phyloP scores from a whole-genome alignment of 83 land plant species.

The Thuja plicata region DNA sequence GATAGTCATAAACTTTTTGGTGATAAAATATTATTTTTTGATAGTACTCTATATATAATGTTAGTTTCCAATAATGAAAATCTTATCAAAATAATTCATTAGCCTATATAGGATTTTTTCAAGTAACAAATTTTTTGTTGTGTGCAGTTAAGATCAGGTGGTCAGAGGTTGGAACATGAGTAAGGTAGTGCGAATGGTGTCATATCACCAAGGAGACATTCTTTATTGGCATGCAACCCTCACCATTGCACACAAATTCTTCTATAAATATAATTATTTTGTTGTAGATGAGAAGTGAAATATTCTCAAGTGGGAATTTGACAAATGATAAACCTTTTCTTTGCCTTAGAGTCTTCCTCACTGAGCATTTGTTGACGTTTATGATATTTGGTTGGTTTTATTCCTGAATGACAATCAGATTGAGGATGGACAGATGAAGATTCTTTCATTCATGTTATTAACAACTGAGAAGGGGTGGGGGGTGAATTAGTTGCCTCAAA shows the following conservation, averaged over 20 bases:
- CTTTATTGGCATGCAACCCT: slow-evolving; percentile 79
- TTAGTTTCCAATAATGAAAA: too few species aligned
- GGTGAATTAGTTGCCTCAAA: too few species aligned
- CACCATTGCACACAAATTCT: slow-evolving; percentile 54
- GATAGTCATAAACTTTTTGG: too few species aligned
- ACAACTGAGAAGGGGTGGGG: too few species aligned
- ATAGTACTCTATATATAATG: too few species aligned
- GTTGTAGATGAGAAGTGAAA: slow-evolving; percentile 77
- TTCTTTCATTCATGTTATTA: too few species aligned
- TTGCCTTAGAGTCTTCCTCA: slow-evolving; percentile 50
- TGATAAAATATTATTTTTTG: too few species aligned
- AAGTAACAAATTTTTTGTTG: too few species aligned
- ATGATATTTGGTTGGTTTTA: slow-evolving; percentile 98
- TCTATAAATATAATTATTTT: slow-evolving; percentile 65
- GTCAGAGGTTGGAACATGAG: slow-evolving; percentile 78
- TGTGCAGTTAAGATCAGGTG: slow-evolving; percentile 71
- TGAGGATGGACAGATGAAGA: too few species aligned
- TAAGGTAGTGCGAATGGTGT: slow-evolving; percentile 56
- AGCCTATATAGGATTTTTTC: too few species aligned
- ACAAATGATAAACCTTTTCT: slow-evolving; percentile 43
- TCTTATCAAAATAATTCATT: too few species aligned
- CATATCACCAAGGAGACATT: slow-evolving; percentile 56
- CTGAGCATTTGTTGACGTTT: slow-evolving; percentile 65
- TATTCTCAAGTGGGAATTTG: slow-evolving; percentile 71
- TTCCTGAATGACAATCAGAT: too few species aligned